Evolutionary conservation across 2,329 filamentous ascomycete species (phyloP), one percentile per base, ranked within the genome.

Genomic region (Aspergillus fumigatiaffinis): DNA sequence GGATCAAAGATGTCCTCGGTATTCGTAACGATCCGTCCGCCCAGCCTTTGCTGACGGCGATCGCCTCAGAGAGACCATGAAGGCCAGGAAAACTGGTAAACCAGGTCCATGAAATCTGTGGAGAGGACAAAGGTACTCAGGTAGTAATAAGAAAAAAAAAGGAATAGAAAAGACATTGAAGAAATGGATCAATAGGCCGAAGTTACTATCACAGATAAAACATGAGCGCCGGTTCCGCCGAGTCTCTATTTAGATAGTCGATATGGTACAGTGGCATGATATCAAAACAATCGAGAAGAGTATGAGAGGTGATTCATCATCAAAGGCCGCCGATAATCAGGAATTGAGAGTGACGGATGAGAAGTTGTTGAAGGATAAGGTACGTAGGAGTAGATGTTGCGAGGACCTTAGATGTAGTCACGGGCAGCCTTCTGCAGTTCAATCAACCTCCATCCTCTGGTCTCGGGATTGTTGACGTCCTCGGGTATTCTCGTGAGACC

Each of bases 341-440:
- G 52, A 60, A 55, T 44, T 52, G 32, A 17, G 32, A 38, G 14
- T 38, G 26, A 38, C 23, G 20, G 51, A 53, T 28, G 23, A 48
- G 57, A 32, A 52, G 57, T 57, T 50, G 57, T 60, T 46, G 57
- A 41, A 51, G 51, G 49, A 50, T 32, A 38, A 26, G 41, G 48
- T 42, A 51, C 20, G 14, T 29, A 21, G 21, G 46, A 50, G 42
- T 54, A 35, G 35, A 53, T 35, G 42, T 42, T 25, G 23, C 53
- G n/a, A 23, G 20, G 20, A 29, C 17, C 60, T 85, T 80, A 90
- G 63, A 88, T 87, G 68, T 89, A 97, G 78, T 99, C 94, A 70
- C 94, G 86, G 55, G 90, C 93, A 75, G 91, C 95, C 87, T 99
- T 99, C 77, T 99, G 94, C 81, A 99, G 86, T 80, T 99, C 94